These are phyloP conservation scores for Oryza glaberrima DNA, from an alignment of 176 grass and related monocot species.

Conservation along the genomic window DNA sequence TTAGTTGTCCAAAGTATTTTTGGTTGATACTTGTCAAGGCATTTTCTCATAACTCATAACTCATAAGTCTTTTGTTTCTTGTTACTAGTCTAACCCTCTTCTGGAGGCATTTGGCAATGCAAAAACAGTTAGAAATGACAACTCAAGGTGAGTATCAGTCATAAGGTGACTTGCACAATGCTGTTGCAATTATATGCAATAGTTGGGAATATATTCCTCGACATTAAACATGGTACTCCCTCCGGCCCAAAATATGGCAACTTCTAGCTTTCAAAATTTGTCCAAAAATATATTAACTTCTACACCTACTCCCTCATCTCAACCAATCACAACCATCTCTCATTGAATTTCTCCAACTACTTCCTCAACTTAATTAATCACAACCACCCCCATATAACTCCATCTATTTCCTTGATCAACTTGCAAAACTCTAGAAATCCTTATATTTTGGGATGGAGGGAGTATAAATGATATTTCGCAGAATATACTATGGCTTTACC, in stretches of 20 bases:
- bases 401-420: too few species aligned
- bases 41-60: conserved; percentile 22
- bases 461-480: not conserved
- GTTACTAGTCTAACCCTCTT: conserved; percentile 93
- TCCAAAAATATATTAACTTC: too few species aligned
- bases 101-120: conserved; percentile 99
- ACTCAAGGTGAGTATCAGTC: conserved; percentile 72
- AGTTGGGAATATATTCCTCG: not conserved
- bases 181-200: not conserved
- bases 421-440: too few species aligned
- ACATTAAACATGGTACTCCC: not conserved
- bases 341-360: too few species aligned
- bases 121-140: conserved; percentile 96
- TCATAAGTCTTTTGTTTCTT: conserved; percentile 40
- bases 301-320: too few species aligned
- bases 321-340: too few species aligned
- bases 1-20: conserved; percentile 25
- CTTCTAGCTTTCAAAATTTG: too few species aligned
- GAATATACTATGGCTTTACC: conserved; percentile 16
- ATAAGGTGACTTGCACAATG: not conserved
- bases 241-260: too few species aligned
- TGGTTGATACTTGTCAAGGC: not conserved
- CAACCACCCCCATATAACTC: too few species aligned
- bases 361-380: too few species aligned
- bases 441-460: too few species aligned